A percentile compares a stretch with the other conserved stretches of the same genome.
These are phyloP conservation scores for Pichia scutulata DNA, from an alignment of 805 yeast genomes.

Conservation along the genomic window DNA sequence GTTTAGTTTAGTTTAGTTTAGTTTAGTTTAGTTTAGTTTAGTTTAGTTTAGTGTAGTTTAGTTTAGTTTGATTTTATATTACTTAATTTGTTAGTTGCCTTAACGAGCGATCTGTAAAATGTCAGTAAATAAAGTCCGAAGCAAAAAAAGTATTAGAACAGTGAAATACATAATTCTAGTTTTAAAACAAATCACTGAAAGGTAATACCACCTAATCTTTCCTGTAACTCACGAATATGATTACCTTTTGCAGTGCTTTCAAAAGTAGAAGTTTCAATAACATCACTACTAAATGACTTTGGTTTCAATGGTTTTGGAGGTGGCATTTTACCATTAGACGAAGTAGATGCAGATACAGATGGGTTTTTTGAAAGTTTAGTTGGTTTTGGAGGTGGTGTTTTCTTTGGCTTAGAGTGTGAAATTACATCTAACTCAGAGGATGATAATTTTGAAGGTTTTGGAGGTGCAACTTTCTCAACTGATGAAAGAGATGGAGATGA, in stretches of 20 bases:
- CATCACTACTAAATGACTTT: neutral
- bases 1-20: no score
- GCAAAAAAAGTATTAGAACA: no score
- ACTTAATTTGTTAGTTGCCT: no score
- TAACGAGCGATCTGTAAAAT: no score
- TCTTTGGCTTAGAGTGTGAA: slow-evolving; percentile 4
- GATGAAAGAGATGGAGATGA: neutral
- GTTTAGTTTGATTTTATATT: no score
- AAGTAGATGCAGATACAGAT: neutral
- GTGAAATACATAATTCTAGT: no score
- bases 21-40: no score
- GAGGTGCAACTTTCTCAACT: slow-evolving; percentile 5
- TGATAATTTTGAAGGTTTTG: slow-evolving; percentile 1
- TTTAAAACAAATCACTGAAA: slow-evolving; percentile 6
- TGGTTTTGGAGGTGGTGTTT: slow-evolving; percentile 14
- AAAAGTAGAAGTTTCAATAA: neutral
- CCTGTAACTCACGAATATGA: slow-evolving; percentile 28
- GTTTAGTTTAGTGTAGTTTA: no score
- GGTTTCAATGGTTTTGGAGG: slow-evolving; percentile 6
- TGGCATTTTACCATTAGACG: neutral
- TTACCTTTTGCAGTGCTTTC: slow-evolving; percentile 17
- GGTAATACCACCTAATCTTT: slow-evolving; percentile 20
- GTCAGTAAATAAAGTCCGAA: no score
- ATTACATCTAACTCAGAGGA: neutral
- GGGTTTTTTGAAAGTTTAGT: neutral